These are phyloP conservation scores for Coemansia furcata DNA, from an alignment of 192 early-diverging fungal species.

Conservation along the genomic window DNA sequence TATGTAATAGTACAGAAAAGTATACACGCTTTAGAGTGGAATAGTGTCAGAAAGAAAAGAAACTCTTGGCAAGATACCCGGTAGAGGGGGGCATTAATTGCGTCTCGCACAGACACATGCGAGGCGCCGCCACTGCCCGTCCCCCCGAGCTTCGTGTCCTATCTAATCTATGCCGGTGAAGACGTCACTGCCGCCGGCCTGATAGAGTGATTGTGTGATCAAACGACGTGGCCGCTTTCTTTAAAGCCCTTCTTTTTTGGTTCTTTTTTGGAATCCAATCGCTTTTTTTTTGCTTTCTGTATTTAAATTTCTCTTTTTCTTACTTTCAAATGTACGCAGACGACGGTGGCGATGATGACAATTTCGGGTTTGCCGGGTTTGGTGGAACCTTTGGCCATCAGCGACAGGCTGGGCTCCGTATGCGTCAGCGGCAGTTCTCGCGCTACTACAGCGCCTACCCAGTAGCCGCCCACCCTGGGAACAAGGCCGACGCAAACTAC, in stretches of 20 bases:
- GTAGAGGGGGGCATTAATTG: background rate
- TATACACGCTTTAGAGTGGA: background rate
- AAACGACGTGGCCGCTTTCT: background rate
- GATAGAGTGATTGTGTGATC: background rate
- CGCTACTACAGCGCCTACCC: conserved; percentile 47
- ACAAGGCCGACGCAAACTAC: conserved; percentile 46
- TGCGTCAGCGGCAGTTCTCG: conserved; percentile 33
- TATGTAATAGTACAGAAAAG: background rate
- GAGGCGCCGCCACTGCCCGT: background rate
- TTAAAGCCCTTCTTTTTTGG: background rate
- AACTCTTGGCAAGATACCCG: background rate
- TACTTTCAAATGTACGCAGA: background rate
- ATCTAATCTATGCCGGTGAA: background rate
- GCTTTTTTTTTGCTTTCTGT: background rate
- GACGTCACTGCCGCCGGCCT: background rate
- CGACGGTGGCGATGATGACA: background rate
- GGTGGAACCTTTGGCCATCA: conserved; percentile 13
- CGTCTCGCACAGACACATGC: background rate
- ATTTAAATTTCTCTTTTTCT: background rate
- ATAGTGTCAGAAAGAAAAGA: background rate
- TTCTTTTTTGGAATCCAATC: background rate
- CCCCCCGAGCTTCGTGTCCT: background rate
- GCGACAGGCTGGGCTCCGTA: background rate
- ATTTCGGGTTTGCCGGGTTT: conserved; percentile 1
- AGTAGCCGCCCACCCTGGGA: conserved; percentile 25